Evolutionary conservation across 2,329 filamentous ascomycete species (phyloP), one percentile per base, ranked within the genome.

Genomic region (Chaetomiaceae sp.): DNA sequence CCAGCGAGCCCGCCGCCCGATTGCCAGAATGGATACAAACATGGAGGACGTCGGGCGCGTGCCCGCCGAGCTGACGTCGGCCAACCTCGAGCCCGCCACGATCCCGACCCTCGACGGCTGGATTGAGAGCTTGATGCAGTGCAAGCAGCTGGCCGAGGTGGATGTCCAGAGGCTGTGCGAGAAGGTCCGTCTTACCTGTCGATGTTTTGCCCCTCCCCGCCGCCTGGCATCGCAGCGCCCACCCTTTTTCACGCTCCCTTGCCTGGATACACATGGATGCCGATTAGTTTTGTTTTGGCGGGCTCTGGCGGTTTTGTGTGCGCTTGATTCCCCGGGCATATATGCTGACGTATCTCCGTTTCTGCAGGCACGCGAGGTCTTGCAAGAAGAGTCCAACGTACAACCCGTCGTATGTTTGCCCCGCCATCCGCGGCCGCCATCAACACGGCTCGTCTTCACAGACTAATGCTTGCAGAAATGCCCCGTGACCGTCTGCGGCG

Each of bases 91-190:
- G 76, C 88, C 92, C 52, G 85, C 91, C 57, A 89, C 91, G 64
- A 94, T 96, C 77, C 85, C 88, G 58, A 96, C 90, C 57, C 81
- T 99, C 60, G 94, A 99, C 71, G 91, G 91, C 68, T 99, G 94
- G 94, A 97, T 99, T 70, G 92, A 96, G 80, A 91, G 82, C 77
- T 80, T 99, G 75, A 97, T 99, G 92, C 85, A 76, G 69, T 99
- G 94, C 88, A 99, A 99, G 79, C 94, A 97, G 81, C 81, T 99
- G 72, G 84, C 89, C 58, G 94, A 99, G 78, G 80, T 83, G 61
- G 94, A 99, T 71, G 94, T 99, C 59, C 90, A 95, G 77, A 87
- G 92, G 72, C 83, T 99, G 69, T 99, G 94, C 79, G 94, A 97
- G 71, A 95, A 96, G 87, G 92, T 95, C 75, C 67, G 83, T 62